phyloP scores from a whole-genome alignment of 306 rosid species.

The Cotoneaster glaucophyllus region DNA sequence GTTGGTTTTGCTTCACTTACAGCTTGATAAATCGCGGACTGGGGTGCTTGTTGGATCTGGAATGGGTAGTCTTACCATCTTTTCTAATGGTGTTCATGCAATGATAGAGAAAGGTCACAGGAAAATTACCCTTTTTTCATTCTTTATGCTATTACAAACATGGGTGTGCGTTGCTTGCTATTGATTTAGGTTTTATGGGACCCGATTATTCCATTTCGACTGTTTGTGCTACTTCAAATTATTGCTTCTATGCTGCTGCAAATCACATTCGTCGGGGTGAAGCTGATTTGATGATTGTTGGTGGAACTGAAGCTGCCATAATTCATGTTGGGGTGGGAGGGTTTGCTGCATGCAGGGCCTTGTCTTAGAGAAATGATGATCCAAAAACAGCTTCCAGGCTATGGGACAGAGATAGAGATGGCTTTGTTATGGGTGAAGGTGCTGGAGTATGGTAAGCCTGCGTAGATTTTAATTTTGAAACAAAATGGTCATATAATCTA shows the following conservation, averaged over 20 bases:
- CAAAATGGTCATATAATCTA: background rate
- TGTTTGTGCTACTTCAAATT: conserved; percentile 95
- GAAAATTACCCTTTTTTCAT: conserved; percentile 83
- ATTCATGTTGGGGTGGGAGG: conserved; percentile 92
- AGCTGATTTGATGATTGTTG: conserved; percentile 94
- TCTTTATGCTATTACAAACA: conserved; percentile 89
- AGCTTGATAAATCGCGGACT: conserved; percentile 77
- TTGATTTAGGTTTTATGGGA: conserved; percentile 94
- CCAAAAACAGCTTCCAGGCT: conserved; percentile 98
- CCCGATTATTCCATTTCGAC: conserved; percentile 93
- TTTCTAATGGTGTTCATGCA: conserved; percentile 75
- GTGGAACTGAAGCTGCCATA: conserved; percentile 96
- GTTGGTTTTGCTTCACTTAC: background rate
- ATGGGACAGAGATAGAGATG: conserved; percentile 95
- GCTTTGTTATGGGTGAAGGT: conserved; percentile 99
- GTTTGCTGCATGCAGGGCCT: conserved; percentile 92
- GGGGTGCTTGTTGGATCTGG: conserved; percentile 96
- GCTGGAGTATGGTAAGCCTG: conserved; percentile 82
- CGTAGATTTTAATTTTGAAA: background rate
- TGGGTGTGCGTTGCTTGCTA: conserved; percentile 89
- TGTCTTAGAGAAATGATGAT: conserved; percentile 91
- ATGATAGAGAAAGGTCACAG: conserved; percentile 81
- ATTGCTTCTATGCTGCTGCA: conserved; percentile 92
- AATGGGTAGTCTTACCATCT: conserved; percentile 88
- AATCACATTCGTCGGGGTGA: conserved; percentile 95